These are phyloP conservation scores for Gossypium trilobum DNA, from an alignment of 441 rosid genomes.

Conservation along the genomic window DNA sequence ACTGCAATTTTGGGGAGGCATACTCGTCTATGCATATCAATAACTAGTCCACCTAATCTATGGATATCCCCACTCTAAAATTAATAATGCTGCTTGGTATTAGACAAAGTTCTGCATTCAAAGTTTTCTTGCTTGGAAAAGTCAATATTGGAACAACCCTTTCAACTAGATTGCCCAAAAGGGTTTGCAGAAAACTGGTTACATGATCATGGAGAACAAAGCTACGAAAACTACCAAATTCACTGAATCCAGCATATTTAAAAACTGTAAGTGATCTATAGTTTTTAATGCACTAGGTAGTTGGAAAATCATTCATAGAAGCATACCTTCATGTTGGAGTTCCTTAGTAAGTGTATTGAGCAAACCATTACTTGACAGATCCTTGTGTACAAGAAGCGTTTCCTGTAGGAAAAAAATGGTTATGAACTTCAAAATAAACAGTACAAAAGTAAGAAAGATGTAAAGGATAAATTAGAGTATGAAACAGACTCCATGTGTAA, in stretches of 20 bases:
- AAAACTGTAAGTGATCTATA: neutral
- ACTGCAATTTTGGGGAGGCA: neutral
- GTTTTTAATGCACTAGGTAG: neutral
- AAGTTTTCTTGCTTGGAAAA: neutral
- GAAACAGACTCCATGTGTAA: neutral
- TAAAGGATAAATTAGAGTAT: neutral
- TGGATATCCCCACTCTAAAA: neutral
- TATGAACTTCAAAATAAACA: neutral
- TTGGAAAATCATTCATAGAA: neutral
- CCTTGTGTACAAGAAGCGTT: constrained; percentile 40
- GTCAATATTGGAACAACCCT: neutral
- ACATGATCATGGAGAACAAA: neutral
- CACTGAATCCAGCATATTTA: neutral
- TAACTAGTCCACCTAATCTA: neutral
- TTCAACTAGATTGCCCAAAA: neutral
- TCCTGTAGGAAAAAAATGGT: constrained; percentile 25
- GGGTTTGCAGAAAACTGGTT: neutral
- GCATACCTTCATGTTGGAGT: constrained; percentile 34
- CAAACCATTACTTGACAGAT: constrained; percentile 21
- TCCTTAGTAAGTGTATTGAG: constrained; percentile 21
- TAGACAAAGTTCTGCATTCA: neutral
- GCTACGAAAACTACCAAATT: neutral
- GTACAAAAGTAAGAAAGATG: neutral
- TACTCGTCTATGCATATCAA: neutral
- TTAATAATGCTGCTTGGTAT: neutral